These are phyloP conservation scores for Melastoma candidum DNA, from an alignment of 441 rosid species.

Conservation along the genomic window DNA sequence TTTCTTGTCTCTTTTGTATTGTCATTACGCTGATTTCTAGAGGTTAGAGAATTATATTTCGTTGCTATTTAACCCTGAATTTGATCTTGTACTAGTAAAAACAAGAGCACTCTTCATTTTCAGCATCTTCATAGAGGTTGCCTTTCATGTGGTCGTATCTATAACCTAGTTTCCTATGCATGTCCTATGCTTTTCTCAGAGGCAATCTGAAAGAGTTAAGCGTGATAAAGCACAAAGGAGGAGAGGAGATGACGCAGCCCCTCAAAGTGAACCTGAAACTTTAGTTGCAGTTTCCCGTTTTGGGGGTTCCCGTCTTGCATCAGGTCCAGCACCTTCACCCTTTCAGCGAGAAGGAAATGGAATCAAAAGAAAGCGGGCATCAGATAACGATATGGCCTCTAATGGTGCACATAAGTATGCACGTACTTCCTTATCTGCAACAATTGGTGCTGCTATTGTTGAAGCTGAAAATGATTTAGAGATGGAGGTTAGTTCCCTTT, in stretches of 20 bases:
- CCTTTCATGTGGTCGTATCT: not conserved
- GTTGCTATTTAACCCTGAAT: no score
- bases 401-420: conserved; percentile 34
- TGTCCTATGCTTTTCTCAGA: conserved; percentile 31
- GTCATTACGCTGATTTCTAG: no score
- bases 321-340: conserved; percentile 77
- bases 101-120: no score
- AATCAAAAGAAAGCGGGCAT: conserved; percentile 14
- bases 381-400: conserved; percentile 24
- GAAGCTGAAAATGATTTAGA: conserved; percentile 67
- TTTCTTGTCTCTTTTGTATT: no score
- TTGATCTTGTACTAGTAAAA: no score
- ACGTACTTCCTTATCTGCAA: conserved; percentile 44
- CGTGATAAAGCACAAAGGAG: conserved; percentile 49
- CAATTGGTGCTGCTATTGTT: conserved; percentile 68
- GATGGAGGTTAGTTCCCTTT: conserved; percentile 66
- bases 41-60: no score
- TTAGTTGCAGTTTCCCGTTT: conserved; percentile 75
- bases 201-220: conserved; percentile 63
- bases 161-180: not conserved
- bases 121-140: no score
- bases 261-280: conserved; percentile 40
- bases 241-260: conserved; percentile 55
- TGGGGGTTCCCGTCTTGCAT: conserved; percentile 89
- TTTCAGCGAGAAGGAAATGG: conserved; percentile 32